A percentile compares a stretch with the other conserved stretches of the same genome.
Conservation (phyloP, 2,329 filamentous ascomycete genomes). For the Aspergillus sp. region DNA sequence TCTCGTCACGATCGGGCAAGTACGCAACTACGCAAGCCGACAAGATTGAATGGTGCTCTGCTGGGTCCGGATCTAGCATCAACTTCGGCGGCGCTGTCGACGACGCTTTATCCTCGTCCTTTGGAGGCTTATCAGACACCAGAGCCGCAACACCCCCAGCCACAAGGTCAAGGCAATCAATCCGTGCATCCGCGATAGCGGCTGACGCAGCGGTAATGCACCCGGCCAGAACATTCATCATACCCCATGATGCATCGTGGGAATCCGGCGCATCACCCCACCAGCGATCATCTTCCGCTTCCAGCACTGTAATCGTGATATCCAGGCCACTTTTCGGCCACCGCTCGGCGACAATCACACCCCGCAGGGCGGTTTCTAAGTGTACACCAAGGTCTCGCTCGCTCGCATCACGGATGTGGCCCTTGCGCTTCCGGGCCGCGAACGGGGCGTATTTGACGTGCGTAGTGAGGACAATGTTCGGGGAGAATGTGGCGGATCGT, state of each 20-base stretch:
- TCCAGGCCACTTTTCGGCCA: constrained; percentile 99
- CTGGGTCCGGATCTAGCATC: constrained; percentile 72
- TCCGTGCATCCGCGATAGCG: constrained; percentile 86
- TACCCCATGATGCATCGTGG: constrained; percentile 63
- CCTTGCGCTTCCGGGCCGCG: constrained; percentile 70
- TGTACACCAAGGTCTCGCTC: constrained; percentile 88
- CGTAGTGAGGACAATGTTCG: constrained; percentile 82
- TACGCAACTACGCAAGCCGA: constrained; percentile 89
- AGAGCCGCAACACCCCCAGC: constrained; percentile 82
- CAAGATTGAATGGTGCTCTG: constrained; percentile 67
- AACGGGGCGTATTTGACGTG: constrained; percentile 97
- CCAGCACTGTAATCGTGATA: constrained; percentile 82
- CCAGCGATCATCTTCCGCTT: constrained; percentile 77
- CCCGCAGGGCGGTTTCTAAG: constrained; percentile 80
- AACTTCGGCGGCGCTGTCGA: constrained; percentile 21
- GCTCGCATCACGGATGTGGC: constrained; percentile 74
- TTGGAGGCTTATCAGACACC: constrained; percentile 39
- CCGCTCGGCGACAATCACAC: constrained; percentile 81
- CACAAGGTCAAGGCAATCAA: constrained; percentile 88
- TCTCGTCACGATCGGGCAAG: constrained; percentile 75
- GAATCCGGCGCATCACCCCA: constrained; percentile 48
- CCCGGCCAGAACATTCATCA: constrained; percentile 84
- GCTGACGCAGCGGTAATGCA: constrained; percentile 92
- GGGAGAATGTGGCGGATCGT: constrained; percentile 81
- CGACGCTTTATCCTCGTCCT: constrained; percentile 3